Base-by-base conservation (phyloP, 2,329 filamentous ascomycete genomes). In the Podosphaera aphanis region DNA sequence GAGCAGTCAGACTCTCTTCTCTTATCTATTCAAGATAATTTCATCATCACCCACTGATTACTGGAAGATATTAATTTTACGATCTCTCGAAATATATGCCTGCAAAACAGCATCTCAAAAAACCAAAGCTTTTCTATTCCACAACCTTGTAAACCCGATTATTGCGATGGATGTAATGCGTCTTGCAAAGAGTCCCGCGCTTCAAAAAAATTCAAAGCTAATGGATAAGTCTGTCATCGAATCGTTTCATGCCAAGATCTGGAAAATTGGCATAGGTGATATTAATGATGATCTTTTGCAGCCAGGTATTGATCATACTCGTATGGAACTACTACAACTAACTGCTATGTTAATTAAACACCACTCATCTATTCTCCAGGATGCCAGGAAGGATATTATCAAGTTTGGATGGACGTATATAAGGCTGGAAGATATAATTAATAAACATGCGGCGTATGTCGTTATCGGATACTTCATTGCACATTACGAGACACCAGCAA, bases 361-460 rank as follows among this genome's bases (percentile, higher is more conserved):
- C 56, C 84, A 98, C 56, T 77, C 88, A 56, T 73, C 74, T 27
- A 81, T 85, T 46, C 72, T 98, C 1, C 82, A 92, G 53, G 90
- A 95, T 56, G 79, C 83, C 2, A 77, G 92, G 33, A 98, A 98
- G 62, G 90, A 98, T 52, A 88, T 98, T 50, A 98, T 98, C 58
- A 95, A 94, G 63, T 98, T 95, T 62, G 86, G 85, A 2, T 99
- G 90, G 90, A 93, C 86, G 16, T 95, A 93, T 59, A 98, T 98
- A 56, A 77, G 83, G 20, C 72, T 98, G n/a, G 92, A 99, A 57
- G 90, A 99, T 61, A 83, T 93, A 47, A 93, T 98, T 66, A 98
- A 95, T 67, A 98, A 98, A 62, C 90, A 95, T 60, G 90, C 88
- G 0, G 86, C 90, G 2, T 98, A 98, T 56, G 88, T 94, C 4